Conservation (phyloP, 345 rosid genomes). For the Melaleuca quinquenervia region DNA sequence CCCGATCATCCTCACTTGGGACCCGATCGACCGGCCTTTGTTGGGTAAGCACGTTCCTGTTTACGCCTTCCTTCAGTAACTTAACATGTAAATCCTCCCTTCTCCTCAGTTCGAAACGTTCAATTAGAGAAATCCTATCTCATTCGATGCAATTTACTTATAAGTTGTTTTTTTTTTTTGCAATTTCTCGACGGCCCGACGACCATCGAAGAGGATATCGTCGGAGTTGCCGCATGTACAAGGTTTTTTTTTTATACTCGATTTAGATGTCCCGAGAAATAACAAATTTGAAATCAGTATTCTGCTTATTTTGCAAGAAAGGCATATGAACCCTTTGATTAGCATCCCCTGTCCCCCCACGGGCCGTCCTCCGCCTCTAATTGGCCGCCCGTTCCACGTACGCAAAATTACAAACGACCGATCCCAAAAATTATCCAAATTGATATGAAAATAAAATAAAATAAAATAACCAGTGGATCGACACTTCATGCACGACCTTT, state of each 20-base stretch:
- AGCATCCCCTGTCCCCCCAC: background rate
- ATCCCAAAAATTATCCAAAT: background rate
- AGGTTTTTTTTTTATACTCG: background rate
- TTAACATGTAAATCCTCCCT: background rate
- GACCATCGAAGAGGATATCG: too few species aligned
- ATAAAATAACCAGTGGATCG: background rate
- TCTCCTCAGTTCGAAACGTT: background rate
- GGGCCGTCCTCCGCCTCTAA: background rate
- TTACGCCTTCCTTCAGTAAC: background rate
- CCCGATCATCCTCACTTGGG: background rate
- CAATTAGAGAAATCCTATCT: background rate
- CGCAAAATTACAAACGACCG: background rate
- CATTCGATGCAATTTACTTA: accelerated
- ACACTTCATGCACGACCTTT: background rate
- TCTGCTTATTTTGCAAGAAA: background rate
- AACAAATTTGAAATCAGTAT: background rate
- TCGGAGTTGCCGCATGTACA: background rate
- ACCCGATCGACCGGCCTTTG: too few species aligned
- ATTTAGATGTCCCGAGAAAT: background rate
- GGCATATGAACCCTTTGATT: background rate
- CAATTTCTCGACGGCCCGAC: too few species aligned
- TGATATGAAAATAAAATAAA: background rate
- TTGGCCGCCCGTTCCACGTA: background rate
- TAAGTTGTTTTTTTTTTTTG: too few species aligned
- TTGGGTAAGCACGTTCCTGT: background rate